Evolutionary conservation across 176 grass and related monocot species (phyloP), one percentile per base, ranked within the genome.

Genomic region (Pontederia crassipes): DNA sequence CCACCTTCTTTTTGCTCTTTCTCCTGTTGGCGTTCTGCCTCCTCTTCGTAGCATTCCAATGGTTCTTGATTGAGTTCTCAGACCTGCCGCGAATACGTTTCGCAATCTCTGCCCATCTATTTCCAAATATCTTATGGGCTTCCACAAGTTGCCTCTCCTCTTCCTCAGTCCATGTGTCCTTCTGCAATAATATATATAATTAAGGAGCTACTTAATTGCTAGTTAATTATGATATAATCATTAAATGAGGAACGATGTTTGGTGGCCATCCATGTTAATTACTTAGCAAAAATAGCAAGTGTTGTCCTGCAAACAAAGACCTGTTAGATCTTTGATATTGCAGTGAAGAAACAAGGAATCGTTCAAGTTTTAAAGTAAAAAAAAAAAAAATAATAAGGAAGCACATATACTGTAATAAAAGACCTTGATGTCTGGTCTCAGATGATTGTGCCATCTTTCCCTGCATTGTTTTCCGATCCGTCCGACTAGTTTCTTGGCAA

Each of bases 31-130:
- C 70, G 20, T 73, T 72, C 12, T 87, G 70, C 55, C 83, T 77
- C 14, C 86, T 71, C n/a, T 71, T 78, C 13, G 83, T 96, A 2
- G 91, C 87, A 17, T 96, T 96, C 87, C 87, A 90, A 28, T 88
- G 92, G 45, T 96, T 96, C 76, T 96, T 96, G 55, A 96, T 74
- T 10, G 67, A 53, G 60, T 96, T 96, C 72, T 96, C 83, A 7
- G 86, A 82, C 10, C 83, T 62, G 12, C 86, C 91, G 0, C 72
- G 65, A 35, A 96, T 75, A 48, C 67, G 47, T 52, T 35, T 80
- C 0, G 86, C 81, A 1, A 90, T 96, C 11, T 59, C 51, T 1
- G 81, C 77, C 92, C 87, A 96, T n/a, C 73, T 47, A 16, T 88
- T 96, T 24, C 92, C 92, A 1, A 69, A 77, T 4, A 11, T 11